Evolutionary conservation across 1,284 basidiomycete species (phyloP).

Genomic region (Fomitiporia mediterranea): DNA sequence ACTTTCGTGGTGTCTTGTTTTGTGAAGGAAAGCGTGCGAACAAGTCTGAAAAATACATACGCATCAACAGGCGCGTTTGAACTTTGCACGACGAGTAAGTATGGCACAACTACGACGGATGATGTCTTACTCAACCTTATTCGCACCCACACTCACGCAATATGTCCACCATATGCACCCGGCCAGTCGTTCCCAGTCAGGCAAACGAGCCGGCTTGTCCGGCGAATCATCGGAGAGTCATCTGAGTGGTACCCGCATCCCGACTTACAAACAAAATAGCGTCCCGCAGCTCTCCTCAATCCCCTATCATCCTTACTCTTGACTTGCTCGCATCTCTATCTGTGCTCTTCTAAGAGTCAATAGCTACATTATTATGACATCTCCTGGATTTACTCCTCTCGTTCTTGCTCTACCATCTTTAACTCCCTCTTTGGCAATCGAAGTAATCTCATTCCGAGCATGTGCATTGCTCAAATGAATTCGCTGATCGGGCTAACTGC

Average conservation of each 20-base stretch:
- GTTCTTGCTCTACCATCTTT: constrained; percentile 21
- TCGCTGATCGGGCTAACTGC: constrained; percentile 1
- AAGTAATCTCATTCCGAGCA: constrained; percentile 14
- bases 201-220: background rate
- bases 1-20: too few species aligned
- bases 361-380: background rate
- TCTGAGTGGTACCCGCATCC: background rate
- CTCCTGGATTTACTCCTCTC: constrained; percentile 20
- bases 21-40: too few species aligned
- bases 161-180: background rate
- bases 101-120: too few species aligned
- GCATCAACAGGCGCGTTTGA: too few species aligned
- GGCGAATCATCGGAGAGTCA: background rate
- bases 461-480: background rate
- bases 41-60: too few species aligned
- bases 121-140: too few species aligned
- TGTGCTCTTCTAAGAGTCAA: background rate
- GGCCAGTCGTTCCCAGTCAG: constrained; percentile 3
- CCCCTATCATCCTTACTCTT: background rate
- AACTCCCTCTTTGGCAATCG: constrained; percentile 23
- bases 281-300: background rate
- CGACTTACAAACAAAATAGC: background rate
- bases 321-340: background rate
- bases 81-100: too few species aligned
- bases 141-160: too few species aligned